phyloP scores from a whole-genome alignment of 1,284 basidiomycete species.

The Pseudozyma thailandica region DNA sequence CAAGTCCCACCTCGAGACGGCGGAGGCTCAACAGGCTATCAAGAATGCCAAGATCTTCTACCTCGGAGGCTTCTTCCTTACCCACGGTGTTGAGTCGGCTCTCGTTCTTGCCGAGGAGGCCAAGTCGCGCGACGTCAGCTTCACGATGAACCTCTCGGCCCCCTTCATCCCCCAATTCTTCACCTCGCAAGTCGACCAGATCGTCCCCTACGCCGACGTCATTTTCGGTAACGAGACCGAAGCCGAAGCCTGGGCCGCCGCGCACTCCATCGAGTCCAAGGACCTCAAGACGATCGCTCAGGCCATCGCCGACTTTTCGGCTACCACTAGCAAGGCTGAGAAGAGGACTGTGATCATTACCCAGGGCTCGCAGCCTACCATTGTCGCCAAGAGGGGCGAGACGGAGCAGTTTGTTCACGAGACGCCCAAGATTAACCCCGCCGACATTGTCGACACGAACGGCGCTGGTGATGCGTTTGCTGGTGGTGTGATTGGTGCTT shows the following conservation, averaged over 20 bases:
- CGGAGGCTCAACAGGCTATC: conserved; percentile 80
- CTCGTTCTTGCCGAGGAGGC: conserved; percentile 83
- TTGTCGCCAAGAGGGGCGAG: conserved; percentile 76
- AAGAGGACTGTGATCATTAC: conserved; percentile 93
- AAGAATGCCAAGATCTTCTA: conserved; percentile 87
- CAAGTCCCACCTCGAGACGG: conserved; percentile 80
- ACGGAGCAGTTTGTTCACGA: conserved; percentile 71
- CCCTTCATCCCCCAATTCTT: conserved; percentile 98
- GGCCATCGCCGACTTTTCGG: conserved; percentile 60
- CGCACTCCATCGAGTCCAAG: conserved; percentile 67
- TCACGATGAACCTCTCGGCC: conserved; percentile 88
- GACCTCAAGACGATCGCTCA: conserved; percentile 64
- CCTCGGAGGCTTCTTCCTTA: conserved; percentile 97
- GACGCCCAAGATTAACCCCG: conserved; percentile 70
- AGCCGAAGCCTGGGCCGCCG: conserved; percentile 84
- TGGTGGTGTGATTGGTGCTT: conserved; percentile 93
- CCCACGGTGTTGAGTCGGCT: conserved; percentile 84
- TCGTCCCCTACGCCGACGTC: conserved; percentile 64
- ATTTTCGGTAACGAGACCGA: conserved; percentile 87
- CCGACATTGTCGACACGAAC: conserved; percentile 88
- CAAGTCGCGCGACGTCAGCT: conserved; percentile 76
- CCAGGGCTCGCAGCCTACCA: conserved; percentile 83
- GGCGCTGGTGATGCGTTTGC: conserved; percentile 99
- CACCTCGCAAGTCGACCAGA: conserved; percentile 71
- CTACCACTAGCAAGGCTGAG: conserved; percentile 41